Percentiles rank a stretch among this genome's conserved stretches.
phyloP scores from a whole-genome alignment of 371 early-diverging fungal species.

The Circinella umbellata region DNA sequence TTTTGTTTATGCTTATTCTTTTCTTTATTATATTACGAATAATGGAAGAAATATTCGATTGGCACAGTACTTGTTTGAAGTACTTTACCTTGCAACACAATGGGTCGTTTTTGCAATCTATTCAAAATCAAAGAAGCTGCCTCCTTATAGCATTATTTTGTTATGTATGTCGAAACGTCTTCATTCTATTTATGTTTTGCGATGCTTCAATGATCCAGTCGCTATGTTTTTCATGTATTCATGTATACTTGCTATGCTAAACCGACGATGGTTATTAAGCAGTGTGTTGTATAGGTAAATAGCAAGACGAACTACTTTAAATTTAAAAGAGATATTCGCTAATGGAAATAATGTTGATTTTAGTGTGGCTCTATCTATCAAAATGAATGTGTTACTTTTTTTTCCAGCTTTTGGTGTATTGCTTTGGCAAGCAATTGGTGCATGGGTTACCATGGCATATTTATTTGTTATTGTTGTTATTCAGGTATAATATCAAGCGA shows the following conservation, averaged over 20 bases:
- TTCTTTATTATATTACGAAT: conserved; percentile 69
- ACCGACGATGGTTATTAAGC: conserved; percentile 54
- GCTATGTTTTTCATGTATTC: conserved; percentile 83
- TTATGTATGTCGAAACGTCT: conserved; percentile 78
- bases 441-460: conserved; percentile 53
- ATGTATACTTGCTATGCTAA: conserved; percentile 63
- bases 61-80: conserved; percentile 86
- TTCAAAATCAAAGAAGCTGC: conserved; percentile 52
- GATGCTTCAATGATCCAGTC: conserved; percentile 92
- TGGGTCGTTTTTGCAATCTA: conserved; percentile 72
- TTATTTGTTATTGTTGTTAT: conserved; percentile 50
- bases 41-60: conserved; percentile 69
- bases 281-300: conserved; percentile 69
- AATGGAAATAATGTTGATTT: conserved; percentile 5
- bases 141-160: conserved; percentile 65
- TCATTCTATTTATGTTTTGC: conserved; percentile 89
- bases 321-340: no score
- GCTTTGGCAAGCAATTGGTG: conserved; percentile 63
- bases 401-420: conserved; percentile 85
- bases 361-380: conserved; percentile 85
- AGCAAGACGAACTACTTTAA: no score
- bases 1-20: conserved; percentile 86
- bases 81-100: conserved; percentile 72
- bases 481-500: conserved; percentile 49
- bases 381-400: conserved; percentile 93